A percentile compares a stretch with the other conserved stretches of the same genome.
Conservation (phyloP, 2,329 filamentous ascomycete genomes). For the Akanthomyces dipterigenus region DNA sequence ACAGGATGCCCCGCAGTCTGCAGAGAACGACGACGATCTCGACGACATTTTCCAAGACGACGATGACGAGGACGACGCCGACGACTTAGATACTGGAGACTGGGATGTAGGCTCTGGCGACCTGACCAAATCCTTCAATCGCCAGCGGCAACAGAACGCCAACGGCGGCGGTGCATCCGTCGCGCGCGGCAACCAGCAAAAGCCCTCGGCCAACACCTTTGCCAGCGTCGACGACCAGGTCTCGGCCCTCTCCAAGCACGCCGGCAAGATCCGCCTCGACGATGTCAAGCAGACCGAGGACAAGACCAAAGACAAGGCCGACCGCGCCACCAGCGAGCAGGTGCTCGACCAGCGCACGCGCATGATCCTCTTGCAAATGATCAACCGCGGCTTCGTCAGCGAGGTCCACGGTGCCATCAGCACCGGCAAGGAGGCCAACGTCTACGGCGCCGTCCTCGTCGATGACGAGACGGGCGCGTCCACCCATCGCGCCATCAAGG, state of each 20-base stretch:
- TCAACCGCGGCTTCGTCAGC: constrained; percentile 81
- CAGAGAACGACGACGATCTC: constrained; percentile 25
- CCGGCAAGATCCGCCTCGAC: constrained; percentile 76
- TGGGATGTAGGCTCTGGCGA: constrained; percentile 56
- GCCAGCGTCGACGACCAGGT: constrained; percentile 83
- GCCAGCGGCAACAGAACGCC: constrained; percentile 63
- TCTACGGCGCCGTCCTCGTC: constrained; percentile 78
- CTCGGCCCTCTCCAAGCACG: constrained; percentile 75
- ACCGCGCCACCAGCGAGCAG: constrained; percentile 89
- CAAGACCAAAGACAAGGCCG: constrained; percentile 76
- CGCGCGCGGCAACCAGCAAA: constrained; percentile 70
- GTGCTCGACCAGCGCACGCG: constrained; percentile 89
- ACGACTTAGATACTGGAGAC: constrained; percentile 52
- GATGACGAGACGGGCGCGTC: constrained; percentile 46
- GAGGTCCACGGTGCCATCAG: constrained; percentile 94
- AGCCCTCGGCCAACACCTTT: constrained; percentile 70
- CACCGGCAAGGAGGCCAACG: constrained; percentile 96
- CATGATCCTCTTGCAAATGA: constrained; percentile 93
- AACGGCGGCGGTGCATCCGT: constrained; percentile 37
- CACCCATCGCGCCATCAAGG: constrained; percentile 84
- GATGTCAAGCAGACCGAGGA: constrained; percentile 46
- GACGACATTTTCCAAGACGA: constrained; percentile 32
- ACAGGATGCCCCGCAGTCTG: constrained; percentile 18
- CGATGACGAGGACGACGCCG: constrained; percentile 54
- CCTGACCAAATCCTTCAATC: constrained; percentile 82